Conservation (phyloP, 2,329 filamentous ascomycete species). For the Colletotrichum liaoningense region DNA sequence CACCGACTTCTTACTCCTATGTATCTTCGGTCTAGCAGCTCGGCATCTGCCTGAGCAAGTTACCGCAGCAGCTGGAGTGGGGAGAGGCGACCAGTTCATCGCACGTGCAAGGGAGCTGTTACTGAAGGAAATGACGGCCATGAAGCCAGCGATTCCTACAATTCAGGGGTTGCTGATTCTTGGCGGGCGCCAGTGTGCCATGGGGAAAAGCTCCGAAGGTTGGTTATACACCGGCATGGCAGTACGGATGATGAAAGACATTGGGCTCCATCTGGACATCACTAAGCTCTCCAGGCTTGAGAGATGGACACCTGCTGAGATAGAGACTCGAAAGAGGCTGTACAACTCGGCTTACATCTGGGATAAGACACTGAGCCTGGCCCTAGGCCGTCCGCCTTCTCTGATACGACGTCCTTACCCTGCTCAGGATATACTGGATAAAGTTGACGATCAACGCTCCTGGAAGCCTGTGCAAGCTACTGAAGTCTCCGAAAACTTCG, state of each 20-base stretch:
- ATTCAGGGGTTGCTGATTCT: constrained; percentile 38
- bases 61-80: neutral
- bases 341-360: constrained; percentile 40
- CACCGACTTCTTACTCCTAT: constrained; percentile 38
- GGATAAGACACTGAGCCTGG: constrained; percentile 40
- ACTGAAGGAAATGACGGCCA: constrained; percentile 24
- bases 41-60: constrained; percentile 29
- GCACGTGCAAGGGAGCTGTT: constrained; percentile 17
- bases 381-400: constrained; percentile 34
- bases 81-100: constrained; percentile 12
- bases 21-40: constrained; percentile 37
- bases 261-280: constrained; percentile 38
- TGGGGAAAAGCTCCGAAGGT: constrained; percentile 37
- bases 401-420: constrained; percentile 26
- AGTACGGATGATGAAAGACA: constrained; percentile 38
- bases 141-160: constrained; percentile 26
- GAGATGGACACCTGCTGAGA: constrained; percentile 37
- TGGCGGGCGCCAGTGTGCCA: constrained; percentile 38
- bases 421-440: constrained; percentile 33
- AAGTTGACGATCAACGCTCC: constrained; percentile 31
- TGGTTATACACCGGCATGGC: constrained; percentile 41
- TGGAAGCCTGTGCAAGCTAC: constrained; percentile 34
- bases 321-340: constrained; percentile 37
- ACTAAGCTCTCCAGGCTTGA: constrained; percentile 30
- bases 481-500: constrained; percentile 16